phyloP scores from a whole-genome alignment of 192 early-diverging fungal genomes.

The Rhizoclosmatium sp. region DNA sequence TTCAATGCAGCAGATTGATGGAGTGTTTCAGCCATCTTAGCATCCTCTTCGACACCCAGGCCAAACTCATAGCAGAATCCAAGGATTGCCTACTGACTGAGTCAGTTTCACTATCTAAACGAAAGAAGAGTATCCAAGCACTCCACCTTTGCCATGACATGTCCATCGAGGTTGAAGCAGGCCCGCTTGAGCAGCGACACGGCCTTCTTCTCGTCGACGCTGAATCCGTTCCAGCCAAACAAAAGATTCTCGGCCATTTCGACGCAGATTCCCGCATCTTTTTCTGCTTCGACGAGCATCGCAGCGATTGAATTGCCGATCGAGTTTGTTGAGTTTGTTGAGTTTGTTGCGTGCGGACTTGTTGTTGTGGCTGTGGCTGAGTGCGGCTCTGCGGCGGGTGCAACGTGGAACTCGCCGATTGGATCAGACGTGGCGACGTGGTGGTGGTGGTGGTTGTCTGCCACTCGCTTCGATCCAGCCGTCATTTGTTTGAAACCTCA shows the following conservation, averaged over 20 bases:
- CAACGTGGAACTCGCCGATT: not conserved
- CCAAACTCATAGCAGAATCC: slow-evolving; percentile 89
- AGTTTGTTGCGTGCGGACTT: not conserved
- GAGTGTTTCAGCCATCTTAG: slow-evolving; percentile 66
- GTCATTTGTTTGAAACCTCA: too few species aligned
- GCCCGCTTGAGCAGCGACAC: slow-evolving; percentile 62
- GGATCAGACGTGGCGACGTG: not conserved
- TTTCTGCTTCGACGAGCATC: not conserved
- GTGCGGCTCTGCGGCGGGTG: not conserved
- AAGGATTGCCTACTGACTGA: slow-evolving; percentile 62
- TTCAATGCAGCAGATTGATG: slow-evolving; percentile 71
- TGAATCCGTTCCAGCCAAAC: not conserved
- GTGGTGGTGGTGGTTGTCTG: not conserved
- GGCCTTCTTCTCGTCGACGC: slow-evolving; percentile 43
- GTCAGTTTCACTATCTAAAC: not conserved
- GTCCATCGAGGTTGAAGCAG: slow-evolving; percentile 37
- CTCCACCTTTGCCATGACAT: slow-evolving; percentile 43
- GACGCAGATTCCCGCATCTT: slow-evolving; percentile 6
- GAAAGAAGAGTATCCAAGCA: not conserved
- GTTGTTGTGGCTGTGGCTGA: not conserved
- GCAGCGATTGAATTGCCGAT: not conserved
- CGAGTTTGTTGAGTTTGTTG: not conserved
- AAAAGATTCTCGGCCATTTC: slow-evolving; percentile 3
- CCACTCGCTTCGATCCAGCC: too few species aligned
- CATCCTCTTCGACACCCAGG: slow-evolving; percentile 71